phyloP scores from a whole-genome alignment of 305 asterid genomes.

The Coffea humblotiana region DNA sequence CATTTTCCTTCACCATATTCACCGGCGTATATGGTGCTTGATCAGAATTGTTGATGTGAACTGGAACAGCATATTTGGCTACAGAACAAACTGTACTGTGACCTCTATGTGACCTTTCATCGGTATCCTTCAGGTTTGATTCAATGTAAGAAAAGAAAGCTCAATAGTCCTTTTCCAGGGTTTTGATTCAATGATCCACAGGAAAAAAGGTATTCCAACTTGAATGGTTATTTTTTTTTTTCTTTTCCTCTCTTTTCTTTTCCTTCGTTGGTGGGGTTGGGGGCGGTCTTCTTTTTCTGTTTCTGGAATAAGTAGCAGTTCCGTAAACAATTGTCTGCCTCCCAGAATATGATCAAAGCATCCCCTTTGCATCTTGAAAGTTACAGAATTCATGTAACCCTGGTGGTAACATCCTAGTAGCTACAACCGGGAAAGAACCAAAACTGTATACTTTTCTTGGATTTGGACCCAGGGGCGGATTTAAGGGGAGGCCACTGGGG shows the following conservation, averaged over 20 bases:
- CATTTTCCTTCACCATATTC: neutral
- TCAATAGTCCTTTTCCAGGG: neutral
- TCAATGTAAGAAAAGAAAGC: neutral
- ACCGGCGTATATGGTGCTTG: neutral
- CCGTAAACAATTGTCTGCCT: neutral
- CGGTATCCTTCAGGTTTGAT: neutral
- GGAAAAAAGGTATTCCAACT: neutral
- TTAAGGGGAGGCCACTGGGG: too few species aligned
- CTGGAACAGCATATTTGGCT: neutral
- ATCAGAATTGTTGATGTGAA: neutral
- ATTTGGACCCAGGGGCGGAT: too few species aligned
- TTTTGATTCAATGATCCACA: neutral
- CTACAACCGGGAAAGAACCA: neutral
- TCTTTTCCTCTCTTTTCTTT: neutral
- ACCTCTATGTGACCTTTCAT: constrained; percentile 2
- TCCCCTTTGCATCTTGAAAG: neutral
- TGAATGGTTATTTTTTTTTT: neutral
- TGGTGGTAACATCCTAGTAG: neutral
- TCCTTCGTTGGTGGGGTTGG: neutral
- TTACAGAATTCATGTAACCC: neutral
- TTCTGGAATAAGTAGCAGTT: too few species aligned
- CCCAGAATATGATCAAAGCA: neutral
- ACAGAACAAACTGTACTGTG: neutral
- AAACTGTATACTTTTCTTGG: neutral
- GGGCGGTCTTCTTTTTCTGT: too few species aligned